Evolutionary conservation across 257 asterid genomes (phyloP).

Genomic region (Solanum medicagineum): DNA sequence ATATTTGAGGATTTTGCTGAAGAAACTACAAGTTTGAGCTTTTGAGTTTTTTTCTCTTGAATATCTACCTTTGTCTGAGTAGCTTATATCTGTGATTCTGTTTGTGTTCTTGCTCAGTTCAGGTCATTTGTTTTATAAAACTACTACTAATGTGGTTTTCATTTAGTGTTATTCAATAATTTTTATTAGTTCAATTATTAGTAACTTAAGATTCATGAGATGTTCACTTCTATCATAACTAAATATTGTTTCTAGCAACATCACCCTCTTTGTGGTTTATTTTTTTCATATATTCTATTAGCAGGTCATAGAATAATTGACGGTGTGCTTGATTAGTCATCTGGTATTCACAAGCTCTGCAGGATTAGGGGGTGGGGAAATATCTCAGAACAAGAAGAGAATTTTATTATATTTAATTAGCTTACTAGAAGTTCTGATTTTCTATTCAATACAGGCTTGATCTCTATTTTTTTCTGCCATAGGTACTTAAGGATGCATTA

Average conservation of each 20-base stretch:
- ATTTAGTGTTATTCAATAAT: background rate
- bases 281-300: background rate
- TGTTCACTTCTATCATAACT: background rate
- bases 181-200: background rate
- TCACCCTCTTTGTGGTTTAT: background rate
- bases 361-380: background rate
- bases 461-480: background rate
- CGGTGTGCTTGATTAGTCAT: too few species aligned
- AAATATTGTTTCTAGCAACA: background rate
- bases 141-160: background rate
- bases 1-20: too few species aligned
- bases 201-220: background rate
- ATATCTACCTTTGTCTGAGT: background rate
- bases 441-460: background rate
- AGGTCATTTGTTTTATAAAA: background rate
- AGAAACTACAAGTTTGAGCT: too few species aligned
- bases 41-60: too few species aligned
- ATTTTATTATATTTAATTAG: background rate
- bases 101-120: background rate
- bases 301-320: background rate
- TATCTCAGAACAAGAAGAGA: background rate
- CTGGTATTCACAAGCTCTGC: background rate
- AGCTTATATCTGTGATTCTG: background rate
- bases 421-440: background rate
- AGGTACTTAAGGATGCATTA: constrained; percentile 12